These are phyloP conservation scores for Bipolaris bicolor DNA, from an alignment of 2,329 filamentous ascomycete genomes.

Conservation along the genomic window DNA sequence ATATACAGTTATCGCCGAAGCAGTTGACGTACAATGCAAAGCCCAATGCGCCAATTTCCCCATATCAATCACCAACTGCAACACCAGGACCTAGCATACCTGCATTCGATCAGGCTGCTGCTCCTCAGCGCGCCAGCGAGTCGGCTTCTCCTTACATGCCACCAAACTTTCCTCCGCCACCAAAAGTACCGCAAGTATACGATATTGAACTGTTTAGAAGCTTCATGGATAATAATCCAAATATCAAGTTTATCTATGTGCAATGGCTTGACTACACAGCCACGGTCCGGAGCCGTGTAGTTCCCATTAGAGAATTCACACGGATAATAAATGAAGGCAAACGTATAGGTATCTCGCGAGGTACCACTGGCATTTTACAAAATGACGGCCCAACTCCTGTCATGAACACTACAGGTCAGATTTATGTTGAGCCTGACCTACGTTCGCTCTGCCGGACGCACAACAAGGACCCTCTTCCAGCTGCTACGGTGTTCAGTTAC, in stretches of 20 bases:
- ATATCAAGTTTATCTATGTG: conserved; percentile 71
- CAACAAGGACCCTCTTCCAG: conserved; percentile 54
- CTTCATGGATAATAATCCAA: conserved; percentile 59
- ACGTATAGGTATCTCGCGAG: conserved; percentile 67
- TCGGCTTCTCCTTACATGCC: conserved; percentile 24
- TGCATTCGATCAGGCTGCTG: conserved; percentile 7
- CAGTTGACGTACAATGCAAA: conserved; percentile 34
- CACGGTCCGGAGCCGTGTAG: conserved; percentile 67
- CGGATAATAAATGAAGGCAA: conserved; percentile 43
- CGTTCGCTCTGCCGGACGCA: conserved; percentile 63
- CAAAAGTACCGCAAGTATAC: conserved; percentile 41
- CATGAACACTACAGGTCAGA: conserved; percentile 66
- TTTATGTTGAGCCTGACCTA: conserved; percentile 70
- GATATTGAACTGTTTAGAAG: conserved; percentile 50
- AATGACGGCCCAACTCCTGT: conserved; percentile 65
- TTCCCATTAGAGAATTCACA: conserved; percentile 63
- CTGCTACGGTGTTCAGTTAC: conserved; percentile 70
- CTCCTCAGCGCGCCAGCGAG: conserved; percentile 11
- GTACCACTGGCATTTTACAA: conserved; percentile 70
- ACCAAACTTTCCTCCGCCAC: conserved; percentile 37
- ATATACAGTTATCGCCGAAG: conserved; percentile 27
- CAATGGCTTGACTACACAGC: conserved; percentile 83
- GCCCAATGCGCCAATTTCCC: conserved; percentile 22
- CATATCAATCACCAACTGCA: conserved; percentile 15
- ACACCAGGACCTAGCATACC: conserved; percentile 16